Percentiles rank a stretch among this genome's conserved stretches.
Evolutionary conservation across 2,329 filamentous ascomycete species (phyloP).

Genomic region (Xylariales sp.): DNA sequence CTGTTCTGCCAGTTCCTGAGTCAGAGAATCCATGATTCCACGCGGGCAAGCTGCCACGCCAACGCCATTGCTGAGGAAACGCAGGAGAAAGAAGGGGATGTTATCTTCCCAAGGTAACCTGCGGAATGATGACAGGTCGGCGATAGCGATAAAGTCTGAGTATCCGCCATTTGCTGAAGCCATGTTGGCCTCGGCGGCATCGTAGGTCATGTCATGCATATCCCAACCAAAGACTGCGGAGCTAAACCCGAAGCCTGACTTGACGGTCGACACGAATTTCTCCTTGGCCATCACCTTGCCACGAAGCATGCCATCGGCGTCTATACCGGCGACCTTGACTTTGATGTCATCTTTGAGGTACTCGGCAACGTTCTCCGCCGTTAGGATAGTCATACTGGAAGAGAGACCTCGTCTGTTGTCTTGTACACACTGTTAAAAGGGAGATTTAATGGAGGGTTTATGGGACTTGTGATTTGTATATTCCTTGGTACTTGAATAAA

Average conservation of each 20-base stretch:
- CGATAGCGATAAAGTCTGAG: background rate
- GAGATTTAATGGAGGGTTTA: no score
- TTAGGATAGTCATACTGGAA: no score
- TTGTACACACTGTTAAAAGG: no score
- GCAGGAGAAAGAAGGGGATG: background rate
- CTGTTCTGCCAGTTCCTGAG: background rate
- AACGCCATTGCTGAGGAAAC: background rate
- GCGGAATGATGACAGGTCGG: background rate
- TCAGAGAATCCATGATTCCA: background rate
- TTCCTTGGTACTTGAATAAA: no score
- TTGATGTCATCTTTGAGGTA: background rate
- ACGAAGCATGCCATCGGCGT: background rate
- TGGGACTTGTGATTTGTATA: no score
- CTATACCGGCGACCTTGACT: background rate
- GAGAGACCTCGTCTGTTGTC: no score
- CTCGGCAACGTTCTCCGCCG: background rate
- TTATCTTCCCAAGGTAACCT: constrained; percentile 1
- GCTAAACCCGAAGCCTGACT: background rate
- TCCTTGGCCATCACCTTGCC: background rate
- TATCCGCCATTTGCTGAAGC: background rate
- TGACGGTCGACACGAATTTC: background rate
- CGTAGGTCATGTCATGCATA: background rate
- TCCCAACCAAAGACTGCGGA: background rate
- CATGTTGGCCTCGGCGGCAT: background rate
- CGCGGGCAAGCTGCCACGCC: background rate